A percentile compares a stretch with the other conserved stretches of the same genome.
Conservation (phyloP, 2,329 filamentous ascomycete genomes). For the Metarhizium album region DNA sequence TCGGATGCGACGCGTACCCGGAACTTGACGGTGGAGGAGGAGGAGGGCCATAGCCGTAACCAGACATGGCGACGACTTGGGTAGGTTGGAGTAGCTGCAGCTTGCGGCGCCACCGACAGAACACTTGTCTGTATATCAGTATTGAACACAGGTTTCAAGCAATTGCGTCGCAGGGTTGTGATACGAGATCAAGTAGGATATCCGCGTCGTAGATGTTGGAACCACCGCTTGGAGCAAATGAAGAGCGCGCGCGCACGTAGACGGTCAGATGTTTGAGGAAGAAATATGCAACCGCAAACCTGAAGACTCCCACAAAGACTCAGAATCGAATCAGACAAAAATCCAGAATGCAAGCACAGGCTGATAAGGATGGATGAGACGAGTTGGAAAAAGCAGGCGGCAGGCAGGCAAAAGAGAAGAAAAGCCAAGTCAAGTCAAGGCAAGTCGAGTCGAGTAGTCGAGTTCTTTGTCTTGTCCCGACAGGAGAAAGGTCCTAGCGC, state of each 20-base stretch:
- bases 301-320: neutral
- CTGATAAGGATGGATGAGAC: neutral
- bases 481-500: too few relatives aligned
- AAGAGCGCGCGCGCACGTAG: neutral
- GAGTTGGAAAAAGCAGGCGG: neutral
- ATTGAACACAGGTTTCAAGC: neutral
- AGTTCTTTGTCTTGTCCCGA: too few relatives aligned
- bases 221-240: neutral
- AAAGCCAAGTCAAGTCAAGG: neutral
- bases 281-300: neutral
- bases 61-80: conserved; percentile 29
- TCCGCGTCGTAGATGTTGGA: neutral
- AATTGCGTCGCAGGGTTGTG: neutral
- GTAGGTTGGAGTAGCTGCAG: neutral
- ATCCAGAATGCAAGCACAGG: neutral
- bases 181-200: neutral
- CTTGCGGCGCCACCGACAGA: conserved; percentile 9
- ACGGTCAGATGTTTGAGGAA: neutral
- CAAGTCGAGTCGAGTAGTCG: too few relatives aligned
- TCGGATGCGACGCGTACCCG: conserved; percentile 29
- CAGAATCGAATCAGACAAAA: neutral
- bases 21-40: conserved; percentile 25
- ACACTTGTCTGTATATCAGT: conserved; percentile 10
- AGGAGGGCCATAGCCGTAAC: conserved; percentile 42
- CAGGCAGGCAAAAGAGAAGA: neutral